Base-by-base conservation (phyloP, 1,284 basidiomycete species). In the Puccinia polysora region DNA sequence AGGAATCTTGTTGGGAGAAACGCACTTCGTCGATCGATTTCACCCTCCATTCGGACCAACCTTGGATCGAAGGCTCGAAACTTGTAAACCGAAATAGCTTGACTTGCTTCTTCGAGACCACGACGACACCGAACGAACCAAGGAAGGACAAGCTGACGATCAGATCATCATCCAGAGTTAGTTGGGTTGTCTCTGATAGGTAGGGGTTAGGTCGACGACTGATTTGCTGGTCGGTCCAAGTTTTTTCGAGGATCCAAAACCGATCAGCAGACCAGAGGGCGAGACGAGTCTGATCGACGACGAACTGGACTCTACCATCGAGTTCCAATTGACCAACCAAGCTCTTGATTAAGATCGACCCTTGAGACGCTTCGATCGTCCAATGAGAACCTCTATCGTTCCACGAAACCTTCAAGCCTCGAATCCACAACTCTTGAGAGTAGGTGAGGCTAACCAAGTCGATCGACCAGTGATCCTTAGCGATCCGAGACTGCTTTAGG, bases 71-170 rank as follows among this genome's bases (percentile, higher is more conserved):
- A 23, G 32, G 4, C 18, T 65, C 49, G 12, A 25, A 40, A 15
- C 52, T 50, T n/a, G 20, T 15, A 32, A 45, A 40, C 23, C 34
- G 34, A 20, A 65, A 65, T n/a, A 65, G 50, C 30, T 55, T 65
- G 36, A 65, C 25, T 14, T 55, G 49, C 53, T 55, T 65, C 32
- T 43, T 65, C 34, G 50, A 28, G 49, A 65, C 52, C 12, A 55
- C 23, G 14, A 55, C 20, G 2, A 65, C 6, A 28, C 49, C 49
- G n/a, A 55, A 55, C 28, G 49, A 30, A 28, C 50, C 64, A 30
- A 65, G 49, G 50, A 65, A 65, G 34, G 52, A 65, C 49, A 65
- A 7, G 49, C 30, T 65, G 2, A 65, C 49, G 34, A 65, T 65
- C 30, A 53, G 34, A 25, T 65, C 64, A 65, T 65, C 30, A 40